These are phyloP conservation scores for Amanita fuliginea DNA, from an alignment of 768 basidiomycete genomes.

Conservation along the genomic window DNA sequence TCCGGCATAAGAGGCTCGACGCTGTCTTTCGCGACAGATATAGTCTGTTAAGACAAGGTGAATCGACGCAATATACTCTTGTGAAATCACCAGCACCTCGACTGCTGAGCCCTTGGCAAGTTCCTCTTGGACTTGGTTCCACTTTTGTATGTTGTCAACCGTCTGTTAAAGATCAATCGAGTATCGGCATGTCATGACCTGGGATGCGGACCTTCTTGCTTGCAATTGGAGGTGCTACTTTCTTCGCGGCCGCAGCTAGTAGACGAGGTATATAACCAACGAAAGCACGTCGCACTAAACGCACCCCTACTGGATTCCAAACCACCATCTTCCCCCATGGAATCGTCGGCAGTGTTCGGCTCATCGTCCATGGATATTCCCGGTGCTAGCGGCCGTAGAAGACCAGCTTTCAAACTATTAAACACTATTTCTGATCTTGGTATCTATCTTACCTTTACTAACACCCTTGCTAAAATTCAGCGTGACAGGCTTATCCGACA, in stretches of 20 bases:
- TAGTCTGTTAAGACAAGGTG: neutral
- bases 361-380: constrained; percentile 61
- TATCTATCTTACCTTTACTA: constrained; percentile 16
- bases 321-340: constrained; percentile 29
- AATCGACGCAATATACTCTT: neutral
- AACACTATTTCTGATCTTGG: constrained; percentile 12
- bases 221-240: constrained; percentile 71
- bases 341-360: constrained; percentile 29
- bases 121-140: constrained; percentile 94
- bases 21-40: constrained; percentile 9
- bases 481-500: constrained; percentile 75
- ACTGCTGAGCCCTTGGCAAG: constrained; percentile 35
- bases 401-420: constrained; percentile 7
- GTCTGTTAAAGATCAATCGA: constrained; percentile 36
- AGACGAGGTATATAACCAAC: neutral
- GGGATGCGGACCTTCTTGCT: constrained; percentile 61
- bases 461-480: constrained; percentile 57
- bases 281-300: constrained; percentile 10
- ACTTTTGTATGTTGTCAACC: constrained; percentile 87
- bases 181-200: neutral
- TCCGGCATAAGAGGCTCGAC: constrained; percentile 32
- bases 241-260: constrained; percentile 39
- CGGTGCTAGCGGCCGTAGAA: constrained; percentile 31
- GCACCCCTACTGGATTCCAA: constrained; percentile 42
- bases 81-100: neutral